Conservation (phyloP, 768 basidiomycete genomes). For the Zangia roseola region DNA sequence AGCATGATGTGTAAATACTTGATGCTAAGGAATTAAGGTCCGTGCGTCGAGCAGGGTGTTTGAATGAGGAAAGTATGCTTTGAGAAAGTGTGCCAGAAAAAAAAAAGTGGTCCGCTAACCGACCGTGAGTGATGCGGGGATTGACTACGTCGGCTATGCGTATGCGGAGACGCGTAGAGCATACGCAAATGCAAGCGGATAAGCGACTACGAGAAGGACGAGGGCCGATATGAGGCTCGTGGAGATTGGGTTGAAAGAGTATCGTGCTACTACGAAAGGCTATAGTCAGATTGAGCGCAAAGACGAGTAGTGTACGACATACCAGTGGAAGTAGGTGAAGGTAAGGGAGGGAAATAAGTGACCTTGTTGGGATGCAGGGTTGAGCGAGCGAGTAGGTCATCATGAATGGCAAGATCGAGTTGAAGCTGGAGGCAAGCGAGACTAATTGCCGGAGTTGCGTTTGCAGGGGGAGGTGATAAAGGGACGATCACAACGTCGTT, state of each 20-base stretch:
- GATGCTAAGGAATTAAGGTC: constrained; percentile 12
- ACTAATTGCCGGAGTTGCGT: constrained; percentile 3
- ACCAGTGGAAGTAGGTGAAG: constrained; percentile 12
- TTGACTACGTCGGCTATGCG: neutral
- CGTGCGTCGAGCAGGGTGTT: constrained; percentile 12
- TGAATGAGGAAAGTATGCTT: constrained; percentile 9
- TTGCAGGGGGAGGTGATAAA: constrained; percentile 3
- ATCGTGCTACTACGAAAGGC: constrained; percentile 7
- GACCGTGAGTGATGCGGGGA: no score
- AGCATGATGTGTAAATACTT: constrained; percentile 6
- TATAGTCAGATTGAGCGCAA: neutral
- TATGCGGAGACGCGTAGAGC: constrained; percentile 12
- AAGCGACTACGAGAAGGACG: constrained; percentile 14
- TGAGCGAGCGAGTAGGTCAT: constrained; percentile 23
- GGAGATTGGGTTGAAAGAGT: constrained; percentile 9
- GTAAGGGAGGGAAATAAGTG: constrained; percentile 23
- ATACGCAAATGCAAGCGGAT: constrained; percentile 17
- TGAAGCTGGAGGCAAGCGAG: constrained; percentile 23
- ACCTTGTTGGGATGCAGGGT: constrained; percentile 25
- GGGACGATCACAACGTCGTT: constrained; percentile 26
- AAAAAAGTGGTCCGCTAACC: neutral
- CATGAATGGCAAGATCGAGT: constrained; percentile 28
- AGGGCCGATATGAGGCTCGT: constrained; percentile 14
- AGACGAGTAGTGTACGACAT: constrained; percentile 5
- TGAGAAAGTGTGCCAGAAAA: constrained; percentile 3